A percentile compares a stretch with the other conserved stretches of the same genome.
Evolutionary conservation across 805 yeast genomes (phyloP).

Genomic region (Schizosaccharomyces osmophilus): DNA sequence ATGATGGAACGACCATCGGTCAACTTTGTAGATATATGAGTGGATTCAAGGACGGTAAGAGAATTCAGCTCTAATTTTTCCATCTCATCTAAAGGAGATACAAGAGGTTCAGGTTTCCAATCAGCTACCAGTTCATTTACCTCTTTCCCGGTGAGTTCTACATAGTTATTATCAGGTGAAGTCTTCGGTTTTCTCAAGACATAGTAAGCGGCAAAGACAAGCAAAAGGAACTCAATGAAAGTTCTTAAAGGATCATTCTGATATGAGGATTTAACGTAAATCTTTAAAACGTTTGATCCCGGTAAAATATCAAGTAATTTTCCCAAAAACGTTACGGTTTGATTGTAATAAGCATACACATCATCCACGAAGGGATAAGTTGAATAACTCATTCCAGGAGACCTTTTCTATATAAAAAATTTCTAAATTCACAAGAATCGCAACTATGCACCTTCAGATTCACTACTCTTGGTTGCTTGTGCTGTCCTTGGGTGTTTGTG

Average conservation of each 20-base stretch:
- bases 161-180: constrained; percentile 45
- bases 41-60: constrained; percentile 33
- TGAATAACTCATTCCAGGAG: background rate
- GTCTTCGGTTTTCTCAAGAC: constrained; percentile 57
- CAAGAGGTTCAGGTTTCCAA: constrained; percentile 80
- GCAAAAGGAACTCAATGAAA: constrained; percentile 46
- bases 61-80: constrained; percentile 40
- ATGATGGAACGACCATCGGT: background rate
- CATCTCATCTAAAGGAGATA: constrained; percentile 21
- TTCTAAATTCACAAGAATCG: no score
- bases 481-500: no score
- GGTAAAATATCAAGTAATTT: constrained; percentile 12
- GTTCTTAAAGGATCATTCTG: constrained; percentile 87
- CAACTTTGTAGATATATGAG: background rate
- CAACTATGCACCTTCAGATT: no score
- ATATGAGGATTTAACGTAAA: constrained; percentile 66
- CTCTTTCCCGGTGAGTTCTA: constrained; percentile 28
- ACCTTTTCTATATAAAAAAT: background rate
- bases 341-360: constrained; percentile 1
- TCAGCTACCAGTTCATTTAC: constrained; percentile 64
- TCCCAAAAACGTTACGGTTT: background rate
- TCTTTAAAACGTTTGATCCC: constrained; percentile 17
- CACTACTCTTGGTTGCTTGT: no score
- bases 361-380: background rate
- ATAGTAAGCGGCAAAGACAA: constrained; percentile 63